Evolutionary conservation across 2,329 filamentous ascomycete genomes (phyloP).

Genomic region (Paracorniculantispora psalliotae): DNA sequence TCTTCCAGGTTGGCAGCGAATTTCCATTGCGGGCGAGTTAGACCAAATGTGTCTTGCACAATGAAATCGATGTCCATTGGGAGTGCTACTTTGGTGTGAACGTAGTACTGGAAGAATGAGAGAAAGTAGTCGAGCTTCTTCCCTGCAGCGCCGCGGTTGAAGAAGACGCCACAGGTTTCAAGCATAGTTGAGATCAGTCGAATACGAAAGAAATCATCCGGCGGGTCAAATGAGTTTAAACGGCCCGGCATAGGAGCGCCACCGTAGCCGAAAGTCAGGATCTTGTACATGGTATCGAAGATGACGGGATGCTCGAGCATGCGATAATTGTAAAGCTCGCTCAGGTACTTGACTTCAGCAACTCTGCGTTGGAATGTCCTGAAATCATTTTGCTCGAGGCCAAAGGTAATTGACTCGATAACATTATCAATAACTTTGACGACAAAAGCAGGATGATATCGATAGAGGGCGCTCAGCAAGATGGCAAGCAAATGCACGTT

Average conservation of each 20-base stretch:
- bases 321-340: conserved; percentile 95
- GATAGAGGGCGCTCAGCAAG: conserved; percentile 79
- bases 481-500: conserved; percentile 93
- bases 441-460: conserved; percentile 88
- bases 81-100: conserved; percentile 79
- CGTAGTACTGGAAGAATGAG: conserved; percentile 96
- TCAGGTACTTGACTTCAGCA: conserved; percentile 92
- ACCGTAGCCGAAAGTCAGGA: conserved; percentile 87
- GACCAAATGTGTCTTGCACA: conserved; percentile 82
- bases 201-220: conserved; percentile 94
- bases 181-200: conserved; percentile 83
- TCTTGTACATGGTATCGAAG: conserved; percentile 91
- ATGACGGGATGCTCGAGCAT: conserved; percentile 94
- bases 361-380: conserved; percentile 93
- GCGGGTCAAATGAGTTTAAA: conserved; percentile 73
- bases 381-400: conserved; percentile 94
- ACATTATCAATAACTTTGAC: conserved; percentile 89
- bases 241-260: conserved; percentile 77
- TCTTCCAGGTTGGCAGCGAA: conserved; percentile 75
- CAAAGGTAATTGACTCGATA: conserved; percentile 80
- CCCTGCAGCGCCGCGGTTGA: conserved; percentile 85
- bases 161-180: conserved; percentile 94
- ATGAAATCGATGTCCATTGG: conserved; percentile 98
- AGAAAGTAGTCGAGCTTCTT: conserved; percentile 98
- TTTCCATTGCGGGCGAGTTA: conserved; percentile 90